Percentiles rank a stretch among this genome's conserved stretches.
phyloP scores from a whole-genome alignment of 495 filamentous ascomycete genomes.

The Lindgomyces ingoldianus region DNA sequence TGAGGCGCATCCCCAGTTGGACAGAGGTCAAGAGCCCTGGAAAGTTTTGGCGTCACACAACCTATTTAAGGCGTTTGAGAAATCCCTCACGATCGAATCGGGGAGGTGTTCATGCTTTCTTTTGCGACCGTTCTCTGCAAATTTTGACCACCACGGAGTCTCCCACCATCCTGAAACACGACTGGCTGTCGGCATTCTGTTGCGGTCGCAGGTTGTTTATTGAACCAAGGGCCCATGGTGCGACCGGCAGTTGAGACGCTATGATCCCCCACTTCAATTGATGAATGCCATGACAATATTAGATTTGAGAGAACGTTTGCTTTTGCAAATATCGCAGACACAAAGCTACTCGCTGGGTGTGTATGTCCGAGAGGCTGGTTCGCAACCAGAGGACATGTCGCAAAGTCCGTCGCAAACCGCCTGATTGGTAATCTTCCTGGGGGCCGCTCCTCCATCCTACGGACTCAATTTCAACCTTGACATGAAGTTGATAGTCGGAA shows the following conservation, averaged over 20 bases:
- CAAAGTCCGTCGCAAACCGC: background rate
- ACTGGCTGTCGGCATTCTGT: background rate
- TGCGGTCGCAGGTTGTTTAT: background rate
- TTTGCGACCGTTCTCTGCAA: background rate
- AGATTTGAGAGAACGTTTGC: too few relatives aligned
- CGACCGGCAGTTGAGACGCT: background rate
- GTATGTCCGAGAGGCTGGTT: background rate
- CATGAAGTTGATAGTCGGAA: background rate
- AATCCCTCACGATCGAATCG: background rate
- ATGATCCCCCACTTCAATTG: background rate
- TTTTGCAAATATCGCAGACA: too few relatives aligned
- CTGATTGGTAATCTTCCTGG: background rate
- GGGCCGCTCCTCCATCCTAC: background rate
- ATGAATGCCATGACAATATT: too few relatives aligned
- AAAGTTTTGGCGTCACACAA: too few relatives aligned
- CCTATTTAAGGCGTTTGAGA: background rate
- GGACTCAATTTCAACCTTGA: background rate
- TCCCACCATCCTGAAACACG: slow-evolving; percentile 1
- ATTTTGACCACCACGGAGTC: too few relatives aligned
- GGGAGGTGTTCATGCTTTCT: background rate
- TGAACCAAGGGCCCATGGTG: too few relatives aligned
- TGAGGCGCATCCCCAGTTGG: background rate
- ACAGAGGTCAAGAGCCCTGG: too few relatives aligned
- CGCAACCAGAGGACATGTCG: background rate
- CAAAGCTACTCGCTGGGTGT: too few relatives aligned